Evolutionary conservation across 2,329 filamentous ascomycete genomes (phyloP).

Genomic region (Fusarium chuoi): DNA sequence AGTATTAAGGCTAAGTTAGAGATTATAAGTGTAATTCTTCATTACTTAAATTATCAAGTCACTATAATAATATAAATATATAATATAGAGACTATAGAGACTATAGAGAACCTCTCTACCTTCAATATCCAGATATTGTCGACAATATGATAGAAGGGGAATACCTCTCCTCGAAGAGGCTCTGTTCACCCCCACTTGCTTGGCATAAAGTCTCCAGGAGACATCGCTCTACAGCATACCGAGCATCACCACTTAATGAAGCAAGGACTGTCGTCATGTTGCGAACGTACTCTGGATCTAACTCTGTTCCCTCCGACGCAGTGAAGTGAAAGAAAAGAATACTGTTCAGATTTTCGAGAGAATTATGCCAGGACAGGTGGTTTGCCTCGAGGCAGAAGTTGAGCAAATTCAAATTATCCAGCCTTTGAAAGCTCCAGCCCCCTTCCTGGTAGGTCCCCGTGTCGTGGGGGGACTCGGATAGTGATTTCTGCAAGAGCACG

Average conservation of each 20-base stretch:
- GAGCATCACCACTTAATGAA: not conserved
- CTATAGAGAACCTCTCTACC: too few species aligned
- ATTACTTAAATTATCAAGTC: too few species aligned
- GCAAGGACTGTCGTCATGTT: not conserved
- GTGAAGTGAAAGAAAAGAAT: not conserved
- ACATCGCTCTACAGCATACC: conserved; percentile 1
- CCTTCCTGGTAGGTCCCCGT: not conserved
- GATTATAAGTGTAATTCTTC: too few species aligned
- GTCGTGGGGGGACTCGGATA: accelerated
- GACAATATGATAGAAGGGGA: not conserved
- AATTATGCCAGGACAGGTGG: not conserved
- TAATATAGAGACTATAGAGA: too few species aligned
- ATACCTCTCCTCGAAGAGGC: not conserved
- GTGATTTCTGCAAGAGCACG: not conserved
- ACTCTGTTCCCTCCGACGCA: not conserved
- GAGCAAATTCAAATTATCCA: not conserved
- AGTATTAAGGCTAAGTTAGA: too few species aligned
- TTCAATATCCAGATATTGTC: not conserved
- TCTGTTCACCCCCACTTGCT: not conserved
- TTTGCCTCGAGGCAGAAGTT: not conserved
- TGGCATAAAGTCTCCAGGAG: not conserved
- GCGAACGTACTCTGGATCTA: not conserved
- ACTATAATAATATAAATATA: too few species aligned
- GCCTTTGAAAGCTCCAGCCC: not conserved
- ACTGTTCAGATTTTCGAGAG: not conserved